Base-by-base conservation (phyloP, 2,329 filamentous ascomycete genomes). In the Fusarium cyanostomum region DNA sequence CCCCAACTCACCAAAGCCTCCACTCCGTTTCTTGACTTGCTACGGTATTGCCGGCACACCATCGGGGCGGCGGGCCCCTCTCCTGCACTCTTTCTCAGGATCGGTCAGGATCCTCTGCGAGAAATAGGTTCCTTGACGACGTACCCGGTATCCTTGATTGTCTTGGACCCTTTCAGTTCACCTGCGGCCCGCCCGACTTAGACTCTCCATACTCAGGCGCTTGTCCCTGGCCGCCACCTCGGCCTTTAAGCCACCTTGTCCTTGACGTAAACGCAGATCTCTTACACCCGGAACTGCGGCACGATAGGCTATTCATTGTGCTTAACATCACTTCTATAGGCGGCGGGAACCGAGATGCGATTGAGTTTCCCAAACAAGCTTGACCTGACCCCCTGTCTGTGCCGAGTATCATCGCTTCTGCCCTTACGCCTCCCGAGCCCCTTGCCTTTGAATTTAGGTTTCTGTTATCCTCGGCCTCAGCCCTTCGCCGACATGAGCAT, bases 381-480 rank as follows among this genome's bases (percentile, higher is more conserved):
- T 48, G 33, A 37, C 16, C 4, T 12, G 21, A 8, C 33, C 44
- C 18, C 44, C 21, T 31, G 12, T 6, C 44, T 18, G 27, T 48
- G 34, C 21, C 13, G 24, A 28, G 31, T 24, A n/a, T 26, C 41
- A 15, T 34, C 24, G n/a, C 34, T 34, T 13, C 11, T 11, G 13
- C 13, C n/a, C n/a, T 16, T 13, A 11, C 27, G 39, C 12, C 8
- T 30, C 11, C 12, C 9, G 4, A 9, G 13, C 34, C 41, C 37
- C 26, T 33, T 42, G n/a, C 48, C 33, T 52, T 34, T 27, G 48
- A 43, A 18, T 10, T 26, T 43, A n/a, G 26, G 27, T 52, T 52
- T 52, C 12, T 16, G 21, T 28, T 15, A 10, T 13, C 21, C 21
- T 18, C 31, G 18, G 26, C 48, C 15, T 42, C 44, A 41, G 34